Evolutionary conservation across 352 stramenopile species (phyloP), one percentile per base, ranked within the genome.

Genomic region (Phytophthora crassamura): DNA sequence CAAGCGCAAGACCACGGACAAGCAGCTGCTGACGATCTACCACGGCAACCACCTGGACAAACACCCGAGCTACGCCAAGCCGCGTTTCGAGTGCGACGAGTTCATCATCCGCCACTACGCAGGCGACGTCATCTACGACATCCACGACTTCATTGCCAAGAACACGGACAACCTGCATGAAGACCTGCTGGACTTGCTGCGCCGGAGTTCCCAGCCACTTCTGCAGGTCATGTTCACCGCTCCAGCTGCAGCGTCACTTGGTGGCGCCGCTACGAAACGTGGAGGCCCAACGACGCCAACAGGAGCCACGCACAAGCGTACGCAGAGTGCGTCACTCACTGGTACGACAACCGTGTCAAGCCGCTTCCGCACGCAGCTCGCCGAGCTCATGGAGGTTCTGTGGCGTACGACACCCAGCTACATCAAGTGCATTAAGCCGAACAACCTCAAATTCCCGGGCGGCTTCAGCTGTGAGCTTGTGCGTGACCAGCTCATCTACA

Each of bases 381-480:
- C 68, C 0, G 86, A 93, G 22, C 69, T 97, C 35, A 95, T 94
- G 86, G 82, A 92, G 6, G 84, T 94, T 33, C 59, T 97, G 10
- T 86, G 79, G 72, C 75, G 72, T 36, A 98, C 93, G 42, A 91
- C 91, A n/a, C 91, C 92, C 6, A 93, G 94, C 36, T 98, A 98
- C 65, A 94, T 98, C 67, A 95, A 97, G 62, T 98, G 93, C 58
- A 97, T 98, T 72, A 98, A 98, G 75, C 94, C 94, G 5, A 98
- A 98, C 78, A 97, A 92, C 47, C 62, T 95, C 15, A 98, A 98
- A 64, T 94, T 97, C 41, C 80, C 91, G 0, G 84, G 93, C 38
- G 74, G 88, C 10, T 97, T 98, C 55, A 94, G 96, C 61, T 89
- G 89, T 30, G 72, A 95, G 25, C 66, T 94, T 8, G 90, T 97